Base-by-base conservation (phyloP, 495 filamentous ascomycete species). In the Talaromyces thailandensis region DNA sequence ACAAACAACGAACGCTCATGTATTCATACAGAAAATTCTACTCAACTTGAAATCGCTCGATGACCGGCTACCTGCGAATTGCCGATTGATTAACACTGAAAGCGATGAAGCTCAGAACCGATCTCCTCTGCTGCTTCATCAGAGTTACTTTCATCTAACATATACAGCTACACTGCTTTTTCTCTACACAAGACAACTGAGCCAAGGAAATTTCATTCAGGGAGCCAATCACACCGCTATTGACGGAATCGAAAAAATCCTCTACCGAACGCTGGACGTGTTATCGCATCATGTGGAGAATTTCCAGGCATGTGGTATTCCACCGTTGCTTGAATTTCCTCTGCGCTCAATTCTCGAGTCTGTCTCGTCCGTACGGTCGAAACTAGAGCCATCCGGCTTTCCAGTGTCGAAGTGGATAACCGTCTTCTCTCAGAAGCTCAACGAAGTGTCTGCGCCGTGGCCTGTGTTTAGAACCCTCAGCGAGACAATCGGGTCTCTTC, bases 251-350 rank as follows among this genome's bases (percentile, higher is more conserved):
- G 78, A 77, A 65, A 76, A 76, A 61, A 69, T 79, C 3, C 74
- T 80, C 0, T 76, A 76, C 56, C 70, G 78, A 8, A 74, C 73
- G 9, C 64, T 76, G 12, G 69, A 72, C 7, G 75, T 81, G 63
- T 43, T 81, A n/a, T 72, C 73, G 16, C 75, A 79, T 26, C 78
- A 81, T 65, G 66, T 79, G 37, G 73, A 78, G 5, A 79, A 76
- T 29, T 82, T 81, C 62, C 69, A 71, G 9, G 70, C 76, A 32
- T 79, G 79, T 40, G 76, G 76, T 48, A 65, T 82, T 1, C 79
- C 80, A 5, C 80, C 80, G 0, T 66, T 80, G 4, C 81, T 81
- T 24, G 77, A 80, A 59, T 67, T 75, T 18, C 66, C 69, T 8
- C 59, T 80, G 25, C 74, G 72, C 6, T 77, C 75, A 5, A 76